A percentile compares a stretch with the other conserved stretches of the same genome.
Conservation (phyloP, 2,329 filamentous ascomycete genomes). For the Fusarium redolens region DNA sequence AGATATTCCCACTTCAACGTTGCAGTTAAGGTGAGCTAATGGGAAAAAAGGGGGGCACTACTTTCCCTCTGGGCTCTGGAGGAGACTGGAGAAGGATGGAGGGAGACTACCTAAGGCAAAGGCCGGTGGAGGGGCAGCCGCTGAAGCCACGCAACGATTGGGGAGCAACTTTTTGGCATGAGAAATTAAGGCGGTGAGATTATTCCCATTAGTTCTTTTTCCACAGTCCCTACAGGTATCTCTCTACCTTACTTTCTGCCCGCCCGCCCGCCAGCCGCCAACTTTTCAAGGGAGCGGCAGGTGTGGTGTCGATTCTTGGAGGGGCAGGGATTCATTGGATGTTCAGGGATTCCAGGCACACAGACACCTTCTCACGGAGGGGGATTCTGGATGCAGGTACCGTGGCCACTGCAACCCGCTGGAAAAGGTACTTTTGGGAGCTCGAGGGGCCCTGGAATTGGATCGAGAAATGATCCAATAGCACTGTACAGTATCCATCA, state of each 20-base stretch:
- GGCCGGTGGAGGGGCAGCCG: conserved; percentile 32
- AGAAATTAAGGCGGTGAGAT: conserved; percentile 48
- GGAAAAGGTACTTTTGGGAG: conserved; percentile 23
- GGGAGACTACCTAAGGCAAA: not conserved
- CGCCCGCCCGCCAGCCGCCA: conserved; percentile 15
- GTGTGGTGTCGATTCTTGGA: conserved; percentile 37
- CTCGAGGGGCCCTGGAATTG: conserved; percentile 4
- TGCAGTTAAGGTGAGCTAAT: conserved; percentile 32
- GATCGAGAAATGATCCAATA: not conserved
- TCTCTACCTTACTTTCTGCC: conserved; percentile 25
- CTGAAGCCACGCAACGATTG: conserved; percentile 40
- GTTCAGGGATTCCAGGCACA: conserved; percentile 30
- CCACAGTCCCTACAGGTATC: not conserved
- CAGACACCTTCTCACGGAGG: conserved; percentile 12
- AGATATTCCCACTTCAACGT: conserved; percentile 41
- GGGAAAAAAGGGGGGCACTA: conserved; percentile 33
- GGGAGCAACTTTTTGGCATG: conserved; percentile 16
- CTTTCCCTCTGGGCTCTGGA: conserved; percentile 9
- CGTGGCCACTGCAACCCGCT: conserved; percentile 20
- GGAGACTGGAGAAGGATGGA: conserved; percentile 10
- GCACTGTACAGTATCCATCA: conserved; percentile 17
- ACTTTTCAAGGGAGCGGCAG: not conserved
- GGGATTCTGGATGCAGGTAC: conserved; percentile 36
- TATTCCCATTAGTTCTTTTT: conserved; percentile 23
- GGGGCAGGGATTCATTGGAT: conserved; percentile 28